phyloP scores from a whole-genome alignment of 257 asterid genomes.

The Rubia yunnanensis region DNA sequence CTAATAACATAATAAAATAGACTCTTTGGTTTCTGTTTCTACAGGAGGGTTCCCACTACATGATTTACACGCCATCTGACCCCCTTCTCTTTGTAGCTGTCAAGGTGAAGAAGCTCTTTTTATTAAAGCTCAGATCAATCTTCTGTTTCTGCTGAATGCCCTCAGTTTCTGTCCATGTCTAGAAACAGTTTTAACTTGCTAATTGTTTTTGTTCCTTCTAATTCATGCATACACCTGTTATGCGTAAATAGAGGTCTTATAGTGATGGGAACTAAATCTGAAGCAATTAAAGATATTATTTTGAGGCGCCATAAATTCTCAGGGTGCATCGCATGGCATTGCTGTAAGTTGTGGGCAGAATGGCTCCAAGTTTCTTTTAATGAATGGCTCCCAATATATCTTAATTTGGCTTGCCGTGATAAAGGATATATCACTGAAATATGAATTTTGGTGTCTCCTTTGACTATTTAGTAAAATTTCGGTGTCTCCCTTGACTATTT shows the following conservation, averaged over 20 bases:
- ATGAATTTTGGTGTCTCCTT: background rate
- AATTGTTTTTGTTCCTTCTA: background rate
- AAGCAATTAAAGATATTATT: background rate
- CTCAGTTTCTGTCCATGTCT: background rate
- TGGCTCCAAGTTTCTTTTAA: background rate
- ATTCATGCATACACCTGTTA: background rate
- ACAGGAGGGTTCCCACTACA: constrained; percentile 98
- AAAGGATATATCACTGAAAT: background rate
- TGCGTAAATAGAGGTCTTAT: background rate
- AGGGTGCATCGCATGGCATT: background rate
- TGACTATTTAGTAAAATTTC: background rate
- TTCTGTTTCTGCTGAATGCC: background rate
- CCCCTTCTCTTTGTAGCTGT: constrained; percentile 92
- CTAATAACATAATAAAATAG: too few species aligned
- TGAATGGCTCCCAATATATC: too few species aligned
- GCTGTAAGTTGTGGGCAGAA: background rate
- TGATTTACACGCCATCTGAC: constrained; percentile 95
- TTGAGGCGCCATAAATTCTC: background rate
- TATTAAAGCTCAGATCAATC: background rate
- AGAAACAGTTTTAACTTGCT: background rate
- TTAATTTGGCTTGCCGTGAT: background rate
- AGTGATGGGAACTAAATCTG: background rate
- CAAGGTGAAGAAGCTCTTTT: constrained; percentile 41
- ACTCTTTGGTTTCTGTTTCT: constrained; percentile 21
- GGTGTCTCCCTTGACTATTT: background rate